Base-by-base conservation (phyloP, 108 stramenopile genomes). In the Nannochloropsis salina region DNA sequence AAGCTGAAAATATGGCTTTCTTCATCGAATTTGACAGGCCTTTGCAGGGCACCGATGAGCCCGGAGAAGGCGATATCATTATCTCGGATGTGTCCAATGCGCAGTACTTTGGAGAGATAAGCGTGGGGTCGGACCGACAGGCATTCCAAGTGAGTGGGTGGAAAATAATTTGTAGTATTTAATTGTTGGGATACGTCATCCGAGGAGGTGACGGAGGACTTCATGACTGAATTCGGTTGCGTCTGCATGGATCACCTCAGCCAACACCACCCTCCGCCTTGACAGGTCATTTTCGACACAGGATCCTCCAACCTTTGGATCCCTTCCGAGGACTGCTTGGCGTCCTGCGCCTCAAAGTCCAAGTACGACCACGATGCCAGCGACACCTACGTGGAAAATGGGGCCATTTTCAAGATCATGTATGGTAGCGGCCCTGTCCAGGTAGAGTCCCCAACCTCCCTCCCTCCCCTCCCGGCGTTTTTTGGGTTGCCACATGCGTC, bases 221-320 rank as follows among this genome's bases (percentile, higher is more conserved):
- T 31, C 31, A 31, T 31, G 31, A 31, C 31, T 31, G 31, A 31
- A 31, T 31, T 31, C 31, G 31, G 31, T 31, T 31, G 31, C 31
- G 31, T 31, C 31, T 31, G 31, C 31, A 31, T 31, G 31, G 31
- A 31, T 31, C 31, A 31, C 31, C 31, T 31, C 31, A 31, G 31
- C 31, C 31, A 31, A 15, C 61, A 10, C 15, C 47, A 3, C 61
- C 20, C 8, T 6, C 2, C 6, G 4, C 6, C 8, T n/a, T n/a
- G n/a, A 4, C 61, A 74, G 40, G 97, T 98, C 82, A 94, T 98
- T 86, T 96, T 95, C 84, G 98, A 98, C 88, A 97, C 96, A 2
- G 98, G 98, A 44, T 94, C 93, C 6, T 91, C 93, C 82, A 96
- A 98, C 89, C 88, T 98, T 20, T 98, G 98, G 98, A 94, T 97